Conservation (phyloP, 176 grass and related monocot genomes). For the Stipa capillata region DNA sequence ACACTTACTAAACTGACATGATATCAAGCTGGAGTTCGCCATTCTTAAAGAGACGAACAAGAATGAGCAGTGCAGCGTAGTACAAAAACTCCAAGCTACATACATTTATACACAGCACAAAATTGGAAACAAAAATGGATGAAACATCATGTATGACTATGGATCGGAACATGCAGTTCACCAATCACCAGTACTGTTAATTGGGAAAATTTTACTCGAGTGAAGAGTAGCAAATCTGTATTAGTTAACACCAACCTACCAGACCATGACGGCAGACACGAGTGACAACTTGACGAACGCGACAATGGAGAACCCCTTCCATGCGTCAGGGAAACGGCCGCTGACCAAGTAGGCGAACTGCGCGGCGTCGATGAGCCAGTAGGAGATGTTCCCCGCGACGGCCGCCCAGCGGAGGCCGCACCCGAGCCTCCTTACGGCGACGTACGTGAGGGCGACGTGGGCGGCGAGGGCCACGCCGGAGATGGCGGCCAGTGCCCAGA, state of each 20-base stretch:
- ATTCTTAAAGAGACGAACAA: conserved; percentile 45
- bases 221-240: background rate
- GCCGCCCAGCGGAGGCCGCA: conserved; percentile 23
- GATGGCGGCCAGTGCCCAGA: conserved; percentile 34
- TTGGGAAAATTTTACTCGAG: too few species aligned
- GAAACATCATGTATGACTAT: background rate
- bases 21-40: conserved; percentile 35
- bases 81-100: conserved; percentile 75
- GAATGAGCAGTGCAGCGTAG: conserved; percentile 43
- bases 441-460: conserved; percentile 34
- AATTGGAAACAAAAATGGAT: background rate
- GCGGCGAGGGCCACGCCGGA: conserved; percentile 15
- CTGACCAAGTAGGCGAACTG: conserved; percentile 25
- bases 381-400: conserved; percentile 28
- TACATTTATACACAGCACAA: background rate
- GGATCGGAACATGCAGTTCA: background rate
- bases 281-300: conserved; percentile 43
- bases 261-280: conserved; percentile 37
- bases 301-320: conserved; percentile 10
- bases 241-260: conserved; percentile 25
- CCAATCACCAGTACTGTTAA: background rate
- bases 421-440: background rate
- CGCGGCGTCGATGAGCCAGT: conserved; percentile 29
- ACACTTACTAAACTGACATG: conserved; percentile 46
- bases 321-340: conserved; percentile 9